Evolutionary conservation across 805 yeast genomes (phyloP).

Genomic region (Wickerhamomyces canadensis): DNA sequence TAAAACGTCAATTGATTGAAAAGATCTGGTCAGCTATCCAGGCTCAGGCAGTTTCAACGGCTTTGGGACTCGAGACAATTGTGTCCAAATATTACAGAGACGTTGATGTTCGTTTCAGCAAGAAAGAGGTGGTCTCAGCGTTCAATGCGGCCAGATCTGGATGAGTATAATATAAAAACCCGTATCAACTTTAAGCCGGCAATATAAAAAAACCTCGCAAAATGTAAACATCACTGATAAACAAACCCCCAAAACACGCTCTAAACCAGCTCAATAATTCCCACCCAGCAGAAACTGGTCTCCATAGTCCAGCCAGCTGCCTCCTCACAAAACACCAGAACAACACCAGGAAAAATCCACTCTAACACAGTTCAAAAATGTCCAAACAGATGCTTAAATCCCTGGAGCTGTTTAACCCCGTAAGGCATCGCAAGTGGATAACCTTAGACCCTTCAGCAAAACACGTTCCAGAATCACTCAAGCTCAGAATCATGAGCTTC

Average conservation of each 20-base stretch:
- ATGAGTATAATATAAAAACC: no score
- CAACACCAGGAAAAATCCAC: no score
- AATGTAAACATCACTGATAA: no score
- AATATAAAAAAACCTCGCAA: no score
- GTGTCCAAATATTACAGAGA: constrained; percentile 49
- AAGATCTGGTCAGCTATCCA: constrained; percentile 69
- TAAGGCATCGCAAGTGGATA: constrained; percentile 18
- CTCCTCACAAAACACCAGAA: no score
- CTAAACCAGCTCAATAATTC: no score
- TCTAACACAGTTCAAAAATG: no score
- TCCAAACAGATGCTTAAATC: no score
- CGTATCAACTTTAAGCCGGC: no score
- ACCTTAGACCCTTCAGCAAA: neutral
- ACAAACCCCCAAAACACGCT: no score
- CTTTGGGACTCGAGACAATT: constrained; percentile 48
- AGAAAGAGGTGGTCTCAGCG: constrained; percentile 51
- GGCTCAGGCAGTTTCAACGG: constrained; percentile 51
- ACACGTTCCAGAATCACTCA: constrained; percentile 1
- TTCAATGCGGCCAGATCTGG: constrained; percentile 33
- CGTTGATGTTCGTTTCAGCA: constrained; percentile 43
- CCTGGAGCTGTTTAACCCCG: constrained; percentile 2
- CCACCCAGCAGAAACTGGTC: no score
- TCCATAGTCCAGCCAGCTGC: no score
- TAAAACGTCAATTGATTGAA: constrained; percentile 50
- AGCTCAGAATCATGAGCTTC: constrained; percentile 34